Evolutionary conservation across 2,329 filamentous ascomycete species (phyloP), one percentile per base, ranked within the genome.

Genomic region (Plenodomus biglobosus): DNA sequence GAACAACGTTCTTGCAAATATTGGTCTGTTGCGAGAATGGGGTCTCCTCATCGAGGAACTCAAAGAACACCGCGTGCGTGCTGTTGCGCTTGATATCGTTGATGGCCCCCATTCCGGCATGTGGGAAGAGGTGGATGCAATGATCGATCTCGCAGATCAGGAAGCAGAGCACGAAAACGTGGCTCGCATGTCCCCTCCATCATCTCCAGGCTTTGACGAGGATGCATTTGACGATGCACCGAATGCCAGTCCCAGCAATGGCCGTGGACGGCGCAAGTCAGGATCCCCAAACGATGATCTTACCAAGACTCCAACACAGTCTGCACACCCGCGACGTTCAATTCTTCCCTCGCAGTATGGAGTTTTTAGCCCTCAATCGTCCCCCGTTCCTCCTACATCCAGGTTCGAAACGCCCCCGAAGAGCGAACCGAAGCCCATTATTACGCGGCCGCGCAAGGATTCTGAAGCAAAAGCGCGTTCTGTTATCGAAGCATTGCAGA

Each of bases 61-160:
- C 49, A 94, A 92, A 74, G 84, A 88, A 48, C 76, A 94, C 13
- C 86, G 86, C 51, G 79, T 85, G 11, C 83, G 88, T 34, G 89
- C 85, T 5, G 81, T 83, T 16, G 81, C 85, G 38, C 80, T 90
- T 65, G 79, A 84, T 35, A 80, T 92, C 64, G 71, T 83, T 15
- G 74, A 80, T 50, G 86, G 87, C 6, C 66, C 79, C 5, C 79
- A 84, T 18, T 78, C 79, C 11, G 74, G 76, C 11, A 76, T 88
- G 39, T 95, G 88, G 88, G 83, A 85, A 60, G 88, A 94, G 67
- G 89, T 90, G 1, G 88, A 94, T 68, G 88, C 88, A 13, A 92
- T 95, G 72, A 94, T 95, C 65, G 87, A 88, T 27, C 76, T 95
- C n/a, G 90, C 89, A 38, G 85, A 85, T 38, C 77, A 85, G 54